Evolutionary conservation across 805 yeast genomes (phyloP), one percentile per base, ranked within the genome.

Genomic region (Saturnispora gosingensis): DNA sequence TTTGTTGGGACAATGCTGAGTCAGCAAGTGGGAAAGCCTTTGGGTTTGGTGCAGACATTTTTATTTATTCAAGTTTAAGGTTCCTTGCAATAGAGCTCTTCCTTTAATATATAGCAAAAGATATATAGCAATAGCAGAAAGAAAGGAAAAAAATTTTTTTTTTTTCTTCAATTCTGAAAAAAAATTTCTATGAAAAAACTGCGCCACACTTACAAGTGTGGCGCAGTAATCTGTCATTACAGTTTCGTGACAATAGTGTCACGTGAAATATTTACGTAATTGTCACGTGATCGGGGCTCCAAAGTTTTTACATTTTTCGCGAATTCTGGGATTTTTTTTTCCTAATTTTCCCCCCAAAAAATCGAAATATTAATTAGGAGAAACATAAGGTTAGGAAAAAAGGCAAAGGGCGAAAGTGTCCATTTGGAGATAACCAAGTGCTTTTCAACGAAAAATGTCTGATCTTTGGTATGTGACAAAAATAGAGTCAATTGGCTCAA

Each of bases 11-110:
- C 65, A 95, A 80, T 62, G 84, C 89, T 60, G 96, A 84, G 71
- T 93, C 98, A 66, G 99, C 97, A 68, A 93, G 81, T 70, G 99
- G 99, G 77, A 93, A 93, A 59, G 99, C 99, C 72, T 90, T 87
- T 72, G 97, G 95, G 82, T 91, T 91, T 74, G 95, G 88, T 58
- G 90, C 79, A 59, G 88, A 84, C 91, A 85, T 87, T 53, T 43
- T 66, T 28, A 10, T n/a, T 38, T 10, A 38, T 38, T 18, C 7
- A 38, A 20, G 42, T 38, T 16, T 47, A 67, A 56, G 80, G 80
- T 71, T 76, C 81, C 81, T 76, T 76, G 81, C 81, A 63, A 58
- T 53, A 60, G 73, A 73, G 70, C 74, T 72, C 51, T 49, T 49
- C 74, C 74, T 67, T 68, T 59, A 44, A 34, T 22, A 13, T 30